Evolutionary conservation across 371 early-diverging fungal species (phyloP).

Genomic region (Lichtheimia hyalospora): DNA sequence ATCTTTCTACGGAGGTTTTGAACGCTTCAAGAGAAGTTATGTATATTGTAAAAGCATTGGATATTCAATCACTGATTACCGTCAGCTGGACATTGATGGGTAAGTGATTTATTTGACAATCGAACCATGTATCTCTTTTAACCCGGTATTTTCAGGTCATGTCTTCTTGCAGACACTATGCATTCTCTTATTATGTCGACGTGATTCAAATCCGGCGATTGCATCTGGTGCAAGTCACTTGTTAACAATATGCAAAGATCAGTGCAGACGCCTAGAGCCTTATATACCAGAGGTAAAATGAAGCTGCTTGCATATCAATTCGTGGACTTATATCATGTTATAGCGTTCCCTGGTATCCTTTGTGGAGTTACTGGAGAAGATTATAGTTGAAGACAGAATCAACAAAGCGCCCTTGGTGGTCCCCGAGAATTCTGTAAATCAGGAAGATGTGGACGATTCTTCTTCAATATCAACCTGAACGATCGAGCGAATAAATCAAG

Average conservation of each 20-base stretch:
- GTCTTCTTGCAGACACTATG: conserved; percentile 25
- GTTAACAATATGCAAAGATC: conserved; percentile 12
- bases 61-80: conserved; percentile 15
- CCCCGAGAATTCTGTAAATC: no score
- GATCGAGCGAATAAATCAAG: no score
- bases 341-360: no score
- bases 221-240: conserved; percentile 17
- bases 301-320: no score
- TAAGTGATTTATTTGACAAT: conserved; percentile 8
- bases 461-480: no score
- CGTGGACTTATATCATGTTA: no score
- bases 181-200: conserved; percentile 22
- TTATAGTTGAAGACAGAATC: no score
- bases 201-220: conserved; percentile 14
- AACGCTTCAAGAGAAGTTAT: conserved; percentile 17
- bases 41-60: conserved; percentile 21
- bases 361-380: no score
- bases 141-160: conserved; percentile 13
- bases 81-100: conserved; percentile 36
- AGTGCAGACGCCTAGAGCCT: conserved; percentile 16
- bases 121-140: no score
- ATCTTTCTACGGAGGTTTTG: no score
- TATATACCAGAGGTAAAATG: conserved; percentile 29
- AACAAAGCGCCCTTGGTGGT: no score
- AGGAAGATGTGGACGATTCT: no score